Conservation (phyloP, 1,139 yeast genomes). For the Dujonia santamariae region DNA sequence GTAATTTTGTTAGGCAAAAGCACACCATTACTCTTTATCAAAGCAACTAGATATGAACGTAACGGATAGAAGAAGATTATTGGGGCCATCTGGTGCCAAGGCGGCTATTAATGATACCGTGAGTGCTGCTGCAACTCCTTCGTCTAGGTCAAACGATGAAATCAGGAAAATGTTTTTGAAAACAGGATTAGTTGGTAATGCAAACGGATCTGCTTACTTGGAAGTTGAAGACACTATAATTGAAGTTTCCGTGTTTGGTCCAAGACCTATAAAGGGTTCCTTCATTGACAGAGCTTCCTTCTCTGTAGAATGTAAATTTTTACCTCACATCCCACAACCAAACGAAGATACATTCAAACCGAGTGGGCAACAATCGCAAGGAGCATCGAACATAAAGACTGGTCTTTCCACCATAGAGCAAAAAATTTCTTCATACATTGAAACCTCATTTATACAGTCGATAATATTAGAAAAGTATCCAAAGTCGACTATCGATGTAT, state of each 20-base stretch:
- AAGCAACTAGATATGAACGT: slow-evolving; percentile 35
- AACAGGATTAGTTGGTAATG: slow-evolving; percentile 63
- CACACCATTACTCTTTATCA: no score
- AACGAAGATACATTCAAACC: slow-evolving; percentile 19
- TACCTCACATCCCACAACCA: slow-evolving; percentile 48
- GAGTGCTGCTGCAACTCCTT: background rate
- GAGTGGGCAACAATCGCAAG: slow-evolving; percentile 8
- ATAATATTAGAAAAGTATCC: slow-evolving; percentile 76
- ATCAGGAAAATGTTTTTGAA: slow-evolving; percentile 46
- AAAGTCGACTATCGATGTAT: slow-evolving; percentile 81
- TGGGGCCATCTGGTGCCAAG: slow-evolving; percentile 62
- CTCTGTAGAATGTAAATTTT: slow-evolving; percentile 62
- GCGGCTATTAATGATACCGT: background rate
- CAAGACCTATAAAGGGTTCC: slow-evolving; percentile 79
- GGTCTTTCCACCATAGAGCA: slow-evolving; percentile 49
- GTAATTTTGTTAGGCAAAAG: no score
- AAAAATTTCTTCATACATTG: slow-evolving; percentile 50
- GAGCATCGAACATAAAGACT: slow-evolving; percentile 24
- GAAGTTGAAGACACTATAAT: slow-evolving; percentile 65
- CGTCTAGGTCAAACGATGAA: slow-evolving; percentile 14
- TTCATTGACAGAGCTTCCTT: slow-evolving; percentile 68
- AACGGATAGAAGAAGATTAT: slow-evolving; percentile 66
- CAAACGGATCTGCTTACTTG: slow-evolving; percentile 80
- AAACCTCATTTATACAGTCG: slow-evolving; percentile 57
- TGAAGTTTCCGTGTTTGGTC: slow-evolving; percentile 80